Evolutionary conservation across 495 filamentous ascomycete genomes (phyloP), one percentile per base, ranked within the genome.

Genomic region (Penicillium egyptiacum): DNA sequence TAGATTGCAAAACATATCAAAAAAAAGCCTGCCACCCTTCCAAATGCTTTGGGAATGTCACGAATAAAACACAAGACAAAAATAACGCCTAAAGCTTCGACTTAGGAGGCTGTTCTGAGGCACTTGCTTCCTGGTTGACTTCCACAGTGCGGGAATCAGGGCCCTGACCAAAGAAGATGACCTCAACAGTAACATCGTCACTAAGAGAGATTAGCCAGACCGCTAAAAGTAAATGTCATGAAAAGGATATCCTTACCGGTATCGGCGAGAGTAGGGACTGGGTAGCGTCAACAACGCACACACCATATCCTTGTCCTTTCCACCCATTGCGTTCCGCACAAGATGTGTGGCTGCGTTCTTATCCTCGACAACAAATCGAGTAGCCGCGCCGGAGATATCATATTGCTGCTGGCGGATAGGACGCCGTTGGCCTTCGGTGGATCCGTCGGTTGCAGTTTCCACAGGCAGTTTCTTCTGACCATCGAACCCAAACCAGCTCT

Each of bases 341-440:
- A 99, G 80, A 75, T 99, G 95, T 3, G 95, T 98, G 0, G 95
- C 95, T 2, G 86, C 93, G 60, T 99, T 99, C 73, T 92, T 91
- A 70, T 99, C 95, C 73, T 96, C 88, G 4, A 94, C 90, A 22
- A 95, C 88, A 59, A 97, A 99, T 26, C 93, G 82, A 61, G 87
- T 85, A 55, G 86, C 83, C 50, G 83, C 80, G 2, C 80, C 82
- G 26, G 84, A 82, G 16, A 92, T 84, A 51, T 83, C 79, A 81
- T 91, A 95, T 71, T 97, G 94, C 59, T 83, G 80, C 61, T 92
- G 83, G 56, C 95, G 87, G 63, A 96, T 87, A 0, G 94, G 94
- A 3, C 86, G 85, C 59, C 79, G 71, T 61, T 81, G 80, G 51
- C 80, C 79, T 49, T 72, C 74, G 2, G 65, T 80, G 47, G 88